Evolutionary conservation across 169 alveolate genomes (phyloP).

Genomic region (Plasmodium gonderi): DNA sequence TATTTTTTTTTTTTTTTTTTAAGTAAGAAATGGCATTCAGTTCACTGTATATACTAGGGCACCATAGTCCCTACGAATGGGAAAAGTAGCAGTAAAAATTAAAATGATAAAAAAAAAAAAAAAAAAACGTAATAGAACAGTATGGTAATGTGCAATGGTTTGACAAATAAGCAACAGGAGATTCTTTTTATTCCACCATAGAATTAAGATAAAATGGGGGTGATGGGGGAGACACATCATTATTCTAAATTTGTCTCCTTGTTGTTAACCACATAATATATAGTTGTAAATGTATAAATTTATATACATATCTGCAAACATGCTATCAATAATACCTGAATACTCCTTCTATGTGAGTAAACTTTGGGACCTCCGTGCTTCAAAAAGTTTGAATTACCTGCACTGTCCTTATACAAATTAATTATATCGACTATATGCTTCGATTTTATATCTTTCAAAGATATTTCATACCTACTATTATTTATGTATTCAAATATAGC

Average conservation of each 20-base stretch:
- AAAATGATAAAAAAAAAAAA: not conserved
- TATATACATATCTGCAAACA: not conserved
- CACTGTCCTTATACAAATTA: constrained; percentile 82
- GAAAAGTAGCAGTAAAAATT: not conserved
- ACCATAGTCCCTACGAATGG: constrained; percentile 87
- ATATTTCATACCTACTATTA: constrained; percentile 83
- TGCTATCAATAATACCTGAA: constrained; percentile 77
- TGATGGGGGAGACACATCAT: too few species aligned
- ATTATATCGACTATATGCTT: constrained; percentile 83
- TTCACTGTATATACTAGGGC: constrained; percentile 87
- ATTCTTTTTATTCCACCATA: too few species aligned
- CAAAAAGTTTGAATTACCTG: constrained; percentile 81
- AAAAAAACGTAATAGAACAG: not conserved
- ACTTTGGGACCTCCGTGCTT: constrained; percentile 85
- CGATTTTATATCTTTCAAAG: constrained; percentile 88
- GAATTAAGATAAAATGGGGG: too few species aligned
- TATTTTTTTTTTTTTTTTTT: constrained; percentile 79
- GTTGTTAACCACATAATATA: too few species aligned
- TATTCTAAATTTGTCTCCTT: too few species aligned
- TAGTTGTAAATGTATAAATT: not conserved
- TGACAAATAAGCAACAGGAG: too few species aligned
- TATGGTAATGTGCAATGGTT: too few species aligned
- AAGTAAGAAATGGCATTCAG: constrained; percentile 87
- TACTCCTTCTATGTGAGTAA: constrained; percentile 83
- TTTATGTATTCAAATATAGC: constrained; percentile 84